These are phyloP conservation scores for Plectosphaerella cucumerina DNA, from an alignment of 2,329 filamentous ascomycete genomes.

Conservation along the genomic window DNA sequence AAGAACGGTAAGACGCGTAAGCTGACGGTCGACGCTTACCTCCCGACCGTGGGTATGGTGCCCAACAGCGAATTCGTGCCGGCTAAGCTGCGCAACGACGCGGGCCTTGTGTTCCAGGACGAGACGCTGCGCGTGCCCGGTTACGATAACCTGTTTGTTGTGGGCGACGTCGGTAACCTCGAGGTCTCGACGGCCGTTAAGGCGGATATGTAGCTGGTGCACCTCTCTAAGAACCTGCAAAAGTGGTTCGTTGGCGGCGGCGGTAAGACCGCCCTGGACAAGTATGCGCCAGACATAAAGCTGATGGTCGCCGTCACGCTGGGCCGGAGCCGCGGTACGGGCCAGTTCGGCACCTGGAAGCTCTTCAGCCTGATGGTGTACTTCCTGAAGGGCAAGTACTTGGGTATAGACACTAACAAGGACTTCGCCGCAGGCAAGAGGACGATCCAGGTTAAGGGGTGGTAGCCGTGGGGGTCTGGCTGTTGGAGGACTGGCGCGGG, in stretches of 20 bases:
- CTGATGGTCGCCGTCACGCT: slow-evolving; percentile 31
- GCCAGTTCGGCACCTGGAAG: slow-evolving; percentile 27
- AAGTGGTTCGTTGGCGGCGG: slow-evolving; percentile 23
- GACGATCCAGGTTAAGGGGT: slow-evolving; percentile 7
- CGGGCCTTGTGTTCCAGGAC: slow-evolving; percentile 31
- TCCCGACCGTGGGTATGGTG: slow-evolving; percentile 40
- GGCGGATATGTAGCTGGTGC: slow-evolving; percentile 26
- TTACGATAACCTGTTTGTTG: slow-evolving; percentile 37
- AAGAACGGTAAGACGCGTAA: slow-evolving; percentile 28
- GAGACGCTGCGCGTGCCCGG: slow-evolving; percentile 28
- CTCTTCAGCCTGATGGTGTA: slow-evolving; percentile 25
- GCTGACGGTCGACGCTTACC: slow-evolving; percentile 37
- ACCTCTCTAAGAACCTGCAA: slow-evolving; percentile 29
- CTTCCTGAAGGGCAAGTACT: slow-evolving; percentile 26
- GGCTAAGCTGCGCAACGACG: slow-evolving; percentile 25
- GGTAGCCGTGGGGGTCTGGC: background rate
- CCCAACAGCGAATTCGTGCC: slow-evolving; percentile 43
- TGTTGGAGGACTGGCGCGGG: too few species aligned
- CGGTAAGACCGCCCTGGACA: slow-evolving; percentile 11
- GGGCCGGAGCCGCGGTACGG: slow-evolving; percentile 30
- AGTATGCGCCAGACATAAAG: slow-evolving; percentile 20
- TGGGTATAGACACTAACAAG: slow-evolving; percentile 14
- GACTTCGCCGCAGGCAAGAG: slow-evolving; percentile 6
- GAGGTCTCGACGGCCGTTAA: slow-evolving; percentile 26
- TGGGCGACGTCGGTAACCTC: slow-evolving; percentile 39